Percentiles rank a stretch among this genome's conserved stretches.
phyloP scores from a whole-genome alignment of 2,329 filamentous ascomycete genomes.

The Aspergillus persii region DNA sequence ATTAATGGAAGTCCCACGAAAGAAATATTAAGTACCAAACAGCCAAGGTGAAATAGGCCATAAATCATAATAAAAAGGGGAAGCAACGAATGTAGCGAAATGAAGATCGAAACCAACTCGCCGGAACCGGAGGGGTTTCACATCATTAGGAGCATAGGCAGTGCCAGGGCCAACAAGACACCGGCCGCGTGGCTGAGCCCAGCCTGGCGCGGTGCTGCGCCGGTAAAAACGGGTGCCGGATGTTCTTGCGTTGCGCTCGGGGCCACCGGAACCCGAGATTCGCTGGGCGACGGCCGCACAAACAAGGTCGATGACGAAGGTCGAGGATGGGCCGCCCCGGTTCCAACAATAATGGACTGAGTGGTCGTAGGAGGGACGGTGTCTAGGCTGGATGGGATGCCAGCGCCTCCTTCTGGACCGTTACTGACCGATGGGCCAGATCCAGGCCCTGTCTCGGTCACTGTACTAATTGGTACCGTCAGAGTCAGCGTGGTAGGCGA shows the following conservation, averaged over 20 bases:
- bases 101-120: background rate
- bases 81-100: background rate
- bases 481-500: constrained; percentile 10
- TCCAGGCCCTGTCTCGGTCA: background rate
- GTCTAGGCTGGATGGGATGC: constrained; percentile 1
- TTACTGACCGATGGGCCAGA: background rate
- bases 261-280: constrained; percentile 3
- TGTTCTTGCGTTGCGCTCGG: constrained; percentile 18
- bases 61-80: background rate
- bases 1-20: background rate
- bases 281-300: constrained; percentile 13
- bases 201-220: constrained; percentile 15
- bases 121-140: background rate
- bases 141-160: constrained; percentile 14
- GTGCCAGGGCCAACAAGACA: constrained; percentile 7
- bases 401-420: background rate
- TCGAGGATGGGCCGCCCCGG: constrained; percentile 1
- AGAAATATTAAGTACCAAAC: background rate
- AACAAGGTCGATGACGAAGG: constrained; percentile 18
- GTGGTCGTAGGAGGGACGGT: constrained; percentile 3
- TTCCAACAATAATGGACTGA: constrained; percentile 6
- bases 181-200: constrained; percentile 11
- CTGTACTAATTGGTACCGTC: constrained; percentile 4
- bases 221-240: constrained; percentile 19
- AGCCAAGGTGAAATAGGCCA: too few relatives aligned